Evolutionary conservation across 495 filamentous ascomycete genomes (phyloP).

Genomic region (Tuber microsphaerosporum): DNA sequence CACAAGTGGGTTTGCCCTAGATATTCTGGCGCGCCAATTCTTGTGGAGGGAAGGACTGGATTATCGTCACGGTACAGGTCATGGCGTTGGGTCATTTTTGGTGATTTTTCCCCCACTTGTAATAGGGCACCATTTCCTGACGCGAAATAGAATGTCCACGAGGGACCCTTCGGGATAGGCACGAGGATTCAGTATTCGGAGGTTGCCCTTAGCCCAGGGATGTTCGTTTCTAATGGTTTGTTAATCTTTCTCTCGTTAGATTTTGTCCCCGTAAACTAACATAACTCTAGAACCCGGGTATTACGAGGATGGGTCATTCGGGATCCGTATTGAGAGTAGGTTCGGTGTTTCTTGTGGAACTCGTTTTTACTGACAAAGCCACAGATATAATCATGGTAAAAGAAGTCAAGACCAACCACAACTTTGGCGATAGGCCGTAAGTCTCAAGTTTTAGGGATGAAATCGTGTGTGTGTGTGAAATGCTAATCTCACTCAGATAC

Average conservation of each 20-base stretch:
- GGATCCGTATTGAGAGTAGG: conserved; percentile 93
- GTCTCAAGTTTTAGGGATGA: background rate
- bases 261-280: conserved; percentile 10
- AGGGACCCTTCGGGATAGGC: conserved; percentile 94
- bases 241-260: background rate
- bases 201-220: conserved; percentile 79
- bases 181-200: conserved; percentile 86
- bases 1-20: conserved; percentile 85
- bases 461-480: background rate
- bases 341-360: conserved; percentile 2
- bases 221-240: conserved; percentile 76
- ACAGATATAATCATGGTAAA: conserved; percentile 74
- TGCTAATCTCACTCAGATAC: conserved; percentile 46
- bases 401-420: conserved; percentile 75
- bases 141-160: conserved; percentile 72
- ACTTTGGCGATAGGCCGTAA: conserved; percentile 78
- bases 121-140: background rate
- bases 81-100: conserved; percentile 86
- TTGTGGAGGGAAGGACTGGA: conserved; percentile 90
- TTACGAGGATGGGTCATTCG: conserved; percentile 95
- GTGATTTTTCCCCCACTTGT: conserved; percentile 41
- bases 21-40: conserved; percentile 80
- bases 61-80: conserved; percentile 93
- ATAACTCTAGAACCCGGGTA: conserved; percentile 72
- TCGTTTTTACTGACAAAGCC: conserved; percentile 24